Evolutionary conservation across 106 monocot species (phyloP), one percentile per base, ranked within the genome.

Genomic region (Xerophyta viscosa): DNA sequence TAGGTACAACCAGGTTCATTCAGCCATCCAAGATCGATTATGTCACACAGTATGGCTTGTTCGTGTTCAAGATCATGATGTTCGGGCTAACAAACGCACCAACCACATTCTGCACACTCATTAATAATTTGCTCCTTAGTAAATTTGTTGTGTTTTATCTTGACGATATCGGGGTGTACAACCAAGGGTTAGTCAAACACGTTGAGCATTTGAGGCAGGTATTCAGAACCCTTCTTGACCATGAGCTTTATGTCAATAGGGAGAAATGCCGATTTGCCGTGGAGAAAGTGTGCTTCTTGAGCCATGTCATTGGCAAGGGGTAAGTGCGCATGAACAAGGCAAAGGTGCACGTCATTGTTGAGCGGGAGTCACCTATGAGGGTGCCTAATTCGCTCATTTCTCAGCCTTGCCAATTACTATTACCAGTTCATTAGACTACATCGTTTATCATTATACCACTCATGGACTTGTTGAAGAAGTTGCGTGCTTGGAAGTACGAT

Each of bases 81-180:
- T 68, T 68, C 15, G 20, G 50, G 0, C 24, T 68, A 0, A 68
- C 68, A 3, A 68, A 61, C 33, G 41, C 60, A 1, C 30, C 22
- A 0, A 14, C 37, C 18, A 60, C 53, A 4, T 60, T 69, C 15
- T 44, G 43, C 43, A 44, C 8, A 14, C 43, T 44, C n/a, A 50
- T 50, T 21, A 50, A 50, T 12, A 25, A 27, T 3, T 4, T 3
- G 9, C 26, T 4, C 27, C 13, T 50, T 0, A 12, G 26, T 25
- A 1, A 27, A 12, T 50, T 50, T 25, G 50, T 50, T 2, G 50
- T 50, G 8, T 21, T 50, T 0, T 50, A 50, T 27, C 13, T 50
- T 0, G 15, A 52, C 14, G 52, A 52, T 28, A 52, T 52, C 0
- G 52, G 27, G 3, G 28, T 27, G 0, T 52, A 52, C 29, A 52